phyloP scores from a whole-genome alignment of 2,329 filamentous ascomycete species.

The Microcera coccophila region DNA sequence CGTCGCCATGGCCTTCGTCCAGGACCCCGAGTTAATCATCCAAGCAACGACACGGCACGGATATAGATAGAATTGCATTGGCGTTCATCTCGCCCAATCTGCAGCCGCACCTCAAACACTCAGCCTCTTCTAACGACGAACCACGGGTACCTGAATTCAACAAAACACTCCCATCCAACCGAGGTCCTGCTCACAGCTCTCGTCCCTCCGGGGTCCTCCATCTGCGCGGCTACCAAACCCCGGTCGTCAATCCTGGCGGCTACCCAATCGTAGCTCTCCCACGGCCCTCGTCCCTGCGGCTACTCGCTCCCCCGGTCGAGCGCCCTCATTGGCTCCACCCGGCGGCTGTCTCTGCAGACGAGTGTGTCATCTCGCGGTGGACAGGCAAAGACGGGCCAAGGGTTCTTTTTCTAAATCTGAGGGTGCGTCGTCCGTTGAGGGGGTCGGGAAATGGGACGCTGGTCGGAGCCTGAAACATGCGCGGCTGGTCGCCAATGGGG shows the following conservation, averaged over 20 bases:
- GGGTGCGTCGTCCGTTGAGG: too few species aligned
- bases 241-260: constrained; percentile 1
- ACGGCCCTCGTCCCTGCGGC: constrained; percentile 7
- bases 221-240: constrained; percentile 12
- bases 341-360: constrained; percentile 21
- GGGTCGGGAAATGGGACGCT: neutral
- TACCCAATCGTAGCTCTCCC: constrained; percentile 5
- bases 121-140: constrained; percentile 19
- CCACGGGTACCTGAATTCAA: constrained; percentile 1
- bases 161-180: constrained; percentile 19
- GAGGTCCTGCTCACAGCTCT: constrained; percentile 7
- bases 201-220: constrained; percentile 9
- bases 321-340: constrained; percentile 21
- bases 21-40: too few species aligned
- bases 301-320: neutral
- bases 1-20: neutral
- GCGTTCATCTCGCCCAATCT: constrained; percentile 29
- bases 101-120: constrained; percentile 24
- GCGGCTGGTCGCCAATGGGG: constrained; percentile 12
- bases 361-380: constrained; percentile 14
- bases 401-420: too few species aligned
- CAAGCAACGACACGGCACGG: too few species aligned
- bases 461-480: constrained; percentile 8
- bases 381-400: too few species aligned
- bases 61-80: too few species aligned